These are phyloP conservation scores for Penicillium hordei DNA, from an alignment of 2,329 filamentous ascomycete genomes.

Conservation along the genomic window DNA sequence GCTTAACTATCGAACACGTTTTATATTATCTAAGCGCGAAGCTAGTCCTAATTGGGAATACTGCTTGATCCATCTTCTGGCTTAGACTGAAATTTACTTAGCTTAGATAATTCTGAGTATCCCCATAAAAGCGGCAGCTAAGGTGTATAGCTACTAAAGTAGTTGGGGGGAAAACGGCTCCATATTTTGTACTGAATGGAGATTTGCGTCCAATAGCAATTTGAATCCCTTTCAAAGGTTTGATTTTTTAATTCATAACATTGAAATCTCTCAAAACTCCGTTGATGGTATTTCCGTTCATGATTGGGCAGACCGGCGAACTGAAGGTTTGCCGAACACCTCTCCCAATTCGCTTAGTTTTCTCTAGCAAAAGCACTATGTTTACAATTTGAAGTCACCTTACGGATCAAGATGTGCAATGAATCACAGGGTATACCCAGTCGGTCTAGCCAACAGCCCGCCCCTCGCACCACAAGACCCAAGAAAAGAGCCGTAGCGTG, in stretches of 20 bases:
- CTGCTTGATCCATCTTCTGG: background rate
- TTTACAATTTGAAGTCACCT: background rate
- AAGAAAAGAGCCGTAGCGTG: slow-evolving; percentile 8
- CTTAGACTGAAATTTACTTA: background rate
- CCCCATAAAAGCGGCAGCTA: too few species aligned
- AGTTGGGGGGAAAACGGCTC: background rate
- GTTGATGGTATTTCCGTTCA: background rate
- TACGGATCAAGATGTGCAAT: background rate
- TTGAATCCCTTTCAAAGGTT: background rate
- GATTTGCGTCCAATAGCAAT: background rate
- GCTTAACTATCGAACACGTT: too few species aligned
- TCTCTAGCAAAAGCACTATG: too few species aligned
- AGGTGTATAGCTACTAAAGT: background rate
- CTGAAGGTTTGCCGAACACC: background rate
- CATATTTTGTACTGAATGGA: background rate
- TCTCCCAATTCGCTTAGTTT: background rate
- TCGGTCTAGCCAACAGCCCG: background rate
- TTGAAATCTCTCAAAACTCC: background rate
- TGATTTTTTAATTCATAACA: background rate
- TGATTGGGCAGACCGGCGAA: background rate
- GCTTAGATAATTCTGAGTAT: too few species aligned
- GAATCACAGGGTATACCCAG: background rate
- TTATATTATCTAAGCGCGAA: background rate
- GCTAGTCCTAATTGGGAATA: background rate
- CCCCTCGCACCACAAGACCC: background rate